Base-by-base conservation (phyloP, 2,329 filamentous ascomycete genomes). In the Verticillium nonalfalfae region DNA sequence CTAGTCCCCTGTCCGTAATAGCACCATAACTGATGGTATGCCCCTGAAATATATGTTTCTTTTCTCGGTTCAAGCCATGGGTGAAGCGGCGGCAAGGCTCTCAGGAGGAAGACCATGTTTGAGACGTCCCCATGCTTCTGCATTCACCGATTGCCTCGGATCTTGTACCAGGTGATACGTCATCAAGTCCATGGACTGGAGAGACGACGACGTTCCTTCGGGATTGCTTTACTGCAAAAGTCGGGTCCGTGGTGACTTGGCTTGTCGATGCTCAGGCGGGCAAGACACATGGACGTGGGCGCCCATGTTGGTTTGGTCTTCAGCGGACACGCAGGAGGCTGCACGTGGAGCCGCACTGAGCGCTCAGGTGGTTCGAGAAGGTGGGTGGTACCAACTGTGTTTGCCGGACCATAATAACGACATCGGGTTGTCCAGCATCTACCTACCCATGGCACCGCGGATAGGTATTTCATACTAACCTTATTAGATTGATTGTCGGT, bases 121-220 rank as follows among this genome's bases (percentile, higher is more conserved):
- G 6, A 18, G n/a, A n/a, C 11, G 3, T 10, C 70, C 68, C 69
- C 72, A 69, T 70, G 70, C 64, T 66, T 63, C 66, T 68, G 59
- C 67, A 68, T 69, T 68, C 67, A 70, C 64, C 70, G 68, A 70
- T 71, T 52, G 39, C 72, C 67, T 66, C 68, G 79, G 79, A 82
- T 82, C 79, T 80, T 78, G 80, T 82, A 73, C 68, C 71, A 81
- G 76, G 76, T 80, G 78, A 81, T 75, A 74, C 68, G 72, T 79
- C 74, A 56, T 34, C 54, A 67, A 69, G 67, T 56, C 64, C 66
- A 69, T 34, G 11, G 55, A 57, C 59, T 36, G 40, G 45, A 21
- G 21, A 10, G n/a, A 52, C 45, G 18, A 18, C 45, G 18, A 52
- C n/a, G 10, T 10, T 4, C 7, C 4, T 7, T 14, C 15, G 39